phyloP scores from a whole-genome alignment of 371 early-diverging fungal genomes.

The Mucor velutinosus region DNA sequence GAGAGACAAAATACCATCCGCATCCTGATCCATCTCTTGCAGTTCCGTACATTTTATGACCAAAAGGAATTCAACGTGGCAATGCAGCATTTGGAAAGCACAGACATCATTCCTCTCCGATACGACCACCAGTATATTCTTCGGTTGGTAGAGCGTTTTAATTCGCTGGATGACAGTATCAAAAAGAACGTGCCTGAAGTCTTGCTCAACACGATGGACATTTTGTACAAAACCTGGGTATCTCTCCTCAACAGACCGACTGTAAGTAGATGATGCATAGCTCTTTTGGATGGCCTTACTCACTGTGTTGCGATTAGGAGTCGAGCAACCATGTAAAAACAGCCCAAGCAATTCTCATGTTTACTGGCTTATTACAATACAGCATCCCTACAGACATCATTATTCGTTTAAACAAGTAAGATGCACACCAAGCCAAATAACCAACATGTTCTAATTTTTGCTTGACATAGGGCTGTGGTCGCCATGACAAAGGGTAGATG shows the following conservation, averaged over 20 bases:
- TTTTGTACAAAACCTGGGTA: slow-evolving; percentile 51
- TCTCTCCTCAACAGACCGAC: background rate
- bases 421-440: too few species aligned
- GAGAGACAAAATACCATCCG: slow-evolving; percentile 51
- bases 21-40: slow-evolving; percentile 57
- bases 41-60: slow-evolving; percentile 58
- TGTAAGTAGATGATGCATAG: background rate
- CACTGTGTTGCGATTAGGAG: slow-evolving; percentile 5
- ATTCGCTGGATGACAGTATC: slow-evolving; percentile 67
- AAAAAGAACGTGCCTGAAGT: slow-evolving; percentile 78
- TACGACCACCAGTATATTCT: slow-evolving; percentile 58
- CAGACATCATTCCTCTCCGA: slow-evolving; percentile 64
- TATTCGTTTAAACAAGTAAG: slow-evolving; percentile 71
- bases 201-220: slow-evolving; percentile 72
- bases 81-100: slow-evolving; percentile 2
- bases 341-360: slow-evolving; percentile 72
- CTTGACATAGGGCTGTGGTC: background rate
- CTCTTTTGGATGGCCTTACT: too few species aligned
- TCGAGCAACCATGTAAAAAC: slow-evolving; percentile 30
- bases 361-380: slow-evolving; percentile 84
- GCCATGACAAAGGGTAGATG: background rate
- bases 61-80: slow-evolving; percentile 51
- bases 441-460: background rate
- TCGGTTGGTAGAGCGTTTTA: slow-evolving; percentile 66
- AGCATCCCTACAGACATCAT: slow-evolving; percentile 81